phyloP scores from a whole-genome alignment of 345 rosid genomes.

The Triadica sebifera region DNA sequence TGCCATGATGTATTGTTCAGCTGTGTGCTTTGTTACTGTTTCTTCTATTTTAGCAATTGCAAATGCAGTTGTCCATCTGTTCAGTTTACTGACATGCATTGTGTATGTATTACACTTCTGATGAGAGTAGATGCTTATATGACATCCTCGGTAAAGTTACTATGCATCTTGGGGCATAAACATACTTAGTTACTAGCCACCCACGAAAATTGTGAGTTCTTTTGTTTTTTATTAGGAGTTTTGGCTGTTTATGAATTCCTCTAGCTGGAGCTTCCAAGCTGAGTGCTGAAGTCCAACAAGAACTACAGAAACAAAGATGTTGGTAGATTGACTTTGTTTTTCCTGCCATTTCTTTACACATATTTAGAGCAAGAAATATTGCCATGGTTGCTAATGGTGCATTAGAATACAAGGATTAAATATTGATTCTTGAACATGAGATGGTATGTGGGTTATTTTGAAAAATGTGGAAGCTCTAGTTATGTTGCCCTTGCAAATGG shows the following conservation, averaged over 20 bases:
- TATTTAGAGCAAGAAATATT: not conserved
- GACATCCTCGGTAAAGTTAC: not conserved
- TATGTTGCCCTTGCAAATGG: not conserved
- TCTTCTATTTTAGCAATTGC: not conserved
- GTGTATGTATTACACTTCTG: not conserved
- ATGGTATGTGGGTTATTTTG: not conserved
- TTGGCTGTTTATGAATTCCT: conserved; percentile 7
- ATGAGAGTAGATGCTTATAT: not conserved
- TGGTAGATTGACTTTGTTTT: conserved; percentile 9
- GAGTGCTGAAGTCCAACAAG: not conserved
- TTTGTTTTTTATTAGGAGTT: conserved; percentile 1
- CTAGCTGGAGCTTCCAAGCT: conserved; percentile 14
- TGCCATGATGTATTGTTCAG: not conserved
- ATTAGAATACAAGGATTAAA: not conserved
- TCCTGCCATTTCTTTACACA: not conserved
- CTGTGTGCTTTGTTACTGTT: not conserved
- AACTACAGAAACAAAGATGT: conserved; percentile 5
- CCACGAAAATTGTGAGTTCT: not conserved
- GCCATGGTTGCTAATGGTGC: not conserved
- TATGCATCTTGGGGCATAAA: not conserved
- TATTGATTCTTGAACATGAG: not conserved
- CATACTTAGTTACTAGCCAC: not conserved
- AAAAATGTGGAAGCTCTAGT: not conserved
- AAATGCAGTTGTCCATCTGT: not conserved
- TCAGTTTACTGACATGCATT: not conserved